Base-by-base conservation (phyloP, 2,329 filamentous ascomycete species). In the Exophiala dermatitidis region DNA sequence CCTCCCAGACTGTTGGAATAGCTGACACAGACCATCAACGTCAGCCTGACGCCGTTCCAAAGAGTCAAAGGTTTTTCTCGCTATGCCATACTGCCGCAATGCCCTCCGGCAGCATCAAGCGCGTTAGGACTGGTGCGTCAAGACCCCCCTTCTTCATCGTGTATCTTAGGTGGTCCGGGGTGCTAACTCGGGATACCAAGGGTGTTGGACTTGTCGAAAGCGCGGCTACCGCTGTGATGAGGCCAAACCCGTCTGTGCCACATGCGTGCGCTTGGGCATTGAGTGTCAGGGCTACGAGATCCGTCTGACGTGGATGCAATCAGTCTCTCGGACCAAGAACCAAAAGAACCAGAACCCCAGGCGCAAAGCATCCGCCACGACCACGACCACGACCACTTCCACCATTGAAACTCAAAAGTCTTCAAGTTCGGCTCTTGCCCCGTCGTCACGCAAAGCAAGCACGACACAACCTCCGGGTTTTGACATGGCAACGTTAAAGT, bases 151-250 rank as follows among this genome's bases (percentile, higher is more conserved):
- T 28, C 38, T 41, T 10, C 10, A 28, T 9, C 38, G 10, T 28
- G 38, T 26, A 38, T 5, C 19, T 5, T 41, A 19, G 19, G 32
- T 40, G 1, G 33, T 32, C 32, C 19, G 33, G 19, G 26, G 29
- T 19, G n/a, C 44, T 48, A 30, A 42, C 50, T n/a, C 10, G 19
- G 12, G 4, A 10, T 33, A 4, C 8, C 2, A 38, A 53, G 51
- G 51, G 37, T 53, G 51, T 34, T 48, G 46, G 45, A 53, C 51
- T 8, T 53, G 51, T 46, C 37, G 46, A 19, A 44, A 42, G 33
- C 45, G 51, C 32, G 46, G 51, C 9, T 53, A 48, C 33, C 42
- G 46, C 34, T 53, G 51, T 37, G 51, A 53, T 37, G 51, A 53
- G 31, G 44, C 29, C 10, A 44, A 38, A 36, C 51, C 51, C n/a